A percentile compares a stretch with the other conserved stretches of the same genome.
These are phyloP conservation scores for Emmonsia crescens DNA, from an alignment of 2,329 filamentous ascomycete species.

Conservation along the genomic window DNA sequence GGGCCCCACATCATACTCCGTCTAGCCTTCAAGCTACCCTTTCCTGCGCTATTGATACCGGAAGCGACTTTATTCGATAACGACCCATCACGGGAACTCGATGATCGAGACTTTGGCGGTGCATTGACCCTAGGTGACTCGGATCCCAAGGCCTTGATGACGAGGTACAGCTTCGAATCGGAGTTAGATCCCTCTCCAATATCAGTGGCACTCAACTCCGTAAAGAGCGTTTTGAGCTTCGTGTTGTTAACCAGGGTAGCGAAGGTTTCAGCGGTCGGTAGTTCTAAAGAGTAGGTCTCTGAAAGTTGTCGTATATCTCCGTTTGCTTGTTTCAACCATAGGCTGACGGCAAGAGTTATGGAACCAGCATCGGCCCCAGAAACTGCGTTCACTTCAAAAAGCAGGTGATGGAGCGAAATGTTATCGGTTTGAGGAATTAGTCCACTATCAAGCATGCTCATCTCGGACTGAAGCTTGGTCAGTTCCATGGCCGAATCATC, in stretches of 20 bases:
- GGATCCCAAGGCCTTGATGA: constrained; percentile 64
- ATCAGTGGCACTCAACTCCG: constrained; percentile 71
- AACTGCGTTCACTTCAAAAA: constrained; percentile 76
- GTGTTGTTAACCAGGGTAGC: constrained; percentile 52
- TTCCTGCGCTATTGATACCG: constrained; percentile 23
- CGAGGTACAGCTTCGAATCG: constrained; percentile 66
- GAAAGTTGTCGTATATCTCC: constrained; percentile 58
- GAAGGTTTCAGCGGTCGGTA: constrained; percentile 63
- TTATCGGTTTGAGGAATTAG: constrained; percentile 58
- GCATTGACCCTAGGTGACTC: constrained; percentile 32
- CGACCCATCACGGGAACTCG: constrained; percentile 26
- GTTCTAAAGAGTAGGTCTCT: constrained; percentile 70
- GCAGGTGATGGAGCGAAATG: constrained; percentile 63
- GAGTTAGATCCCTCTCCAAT: constrained; percentile 50
- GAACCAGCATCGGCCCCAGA: constrained; percentile 65
- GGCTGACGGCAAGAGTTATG: constrained; percentile 63
- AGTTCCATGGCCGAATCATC: constrained; percentile 90
- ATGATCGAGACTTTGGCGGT: constrained; percentile 19
- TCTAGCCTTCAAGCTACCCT: constrained; percentile 29
- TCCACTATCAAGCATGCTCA: constrained; percentile 84
- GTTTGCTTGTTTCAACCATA: constrained; percentile 61
- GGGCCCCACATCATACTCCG: constrained; percentile 37
- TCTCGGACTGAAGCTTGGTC: constrained; percentile 82
- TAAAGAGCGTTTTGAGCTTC: constrained; percentile 74
- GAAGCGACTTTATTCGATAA: constrained; percentile 18